Conservation (phyloP, 371 early-diverging fungal species). For the Mortierella sp. region DNA sequence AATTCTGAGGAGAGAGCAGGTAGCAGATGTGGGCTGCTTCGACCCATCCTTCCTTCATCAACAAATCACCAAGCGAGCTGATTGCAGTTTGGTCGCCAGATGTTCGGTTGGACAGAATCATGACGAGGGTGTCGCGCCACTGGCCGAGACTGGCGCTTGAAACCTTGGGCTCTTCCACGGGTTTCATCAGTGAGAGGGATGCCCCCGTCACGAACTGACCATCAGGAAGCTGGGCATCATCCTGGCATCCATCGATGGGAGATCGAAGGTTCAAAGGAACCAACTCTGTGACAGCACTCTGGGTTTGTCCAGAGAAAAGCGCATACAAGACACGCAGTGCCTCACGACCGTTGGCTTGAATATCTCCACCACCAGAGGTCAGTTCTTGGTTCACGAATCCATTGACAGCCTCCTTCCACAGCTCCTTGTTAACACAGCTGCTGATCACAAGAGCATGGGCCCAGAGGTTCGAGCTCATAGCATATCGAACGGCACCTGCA, state of each 20-base stretch:
- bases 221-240: slow-evolving; percentile 13
- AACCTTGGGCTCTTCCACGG: slow-evolving; percentile 20
- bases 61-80: slow-evolving; percentile 80
- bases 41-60: slow-evolving; percentile 69
- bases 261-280: slow-evolving; percentile 12
- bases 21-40: slow-evolving; percentile 90
- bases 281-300: slow-evolving; percentile 55
- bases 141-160: slow-evolving; percentile 57
- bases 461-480: slow-evolving; percentile 83
- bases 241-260: not conserved
- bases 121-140: slow-evolving; percentile 78
- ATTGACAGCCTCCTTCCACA: slow-evolving; percentile 84
- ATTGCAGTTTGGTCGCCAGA: slow-evolving; percentile 80
- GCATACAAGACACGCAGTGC: slow-evolving; percentile 78
- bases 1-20: slow-evolving; percentile 69
- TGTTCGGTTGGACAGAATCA: slow-evolving; percentile 89
- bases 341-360: slow-evolving; percentile 63
- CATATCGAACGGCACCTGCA: slow-evolving; percentile 76
- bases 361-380: slow-evolving; percentile 15
- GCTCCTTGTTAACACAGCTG: slow-evolving; percentile 84
- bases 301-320: slow-evolving; percentile 78
- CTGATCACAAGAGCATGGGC: slow-evolving; percentile 91
- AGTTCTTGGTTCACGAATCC: slow-evolving; percentile 76
- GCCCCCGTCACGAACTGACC: slow-evolving; percentile 33
- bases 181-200: slow-evolving; percentile 28